Conservation (phyloP, 257 asterid genomes). For the Nemophila menziesii region DNA sequence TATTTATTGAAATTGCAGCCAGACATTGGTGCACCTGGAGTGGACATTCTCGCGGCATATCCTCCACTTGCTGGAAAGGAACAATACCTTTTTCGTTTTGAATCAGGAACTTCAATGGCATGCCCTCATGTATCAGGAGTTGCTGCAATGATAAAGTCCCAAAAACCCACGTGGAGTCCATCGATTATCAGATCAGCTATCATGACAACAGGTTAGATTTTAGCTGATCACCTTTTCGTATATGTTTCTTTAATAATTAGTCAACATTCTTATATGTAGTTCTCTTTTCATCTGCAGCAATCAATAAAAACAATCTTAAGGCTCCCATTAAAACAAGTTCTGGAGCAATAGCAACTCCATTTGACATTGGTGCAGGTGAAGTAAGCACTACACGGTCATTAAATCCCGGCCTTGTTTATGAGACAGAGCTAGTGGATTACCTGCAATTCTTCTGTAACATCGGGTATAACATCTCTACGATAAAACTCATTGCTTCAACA, state of each 20-base stretch:
- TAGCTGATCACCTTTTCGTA: background rate
- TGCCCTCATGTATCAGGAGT: conserved; percentile 55
- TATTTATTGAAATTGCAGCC: too few species aligned
- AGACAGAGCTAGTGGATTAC: conserved; percentile 50
- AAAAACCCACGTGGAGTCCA: conserved; percentile 52
- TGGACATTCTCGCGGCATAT: conserved; percentile 75
- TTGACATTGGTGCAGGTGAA: conserved; percentile 75
- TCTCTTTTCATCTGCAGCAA: conserved; percentile 30
- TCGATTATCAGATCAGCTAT: conserved; percentile 53
- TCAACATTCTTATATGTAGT: background rate
- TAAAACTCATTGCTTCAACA: conserved; percentile 36
- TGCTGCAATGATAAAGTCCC: conserved; percentile 43
- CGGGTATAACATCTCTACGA: conserved; percentile 36
- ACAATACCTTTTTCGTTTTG: conserved; percentile 29
- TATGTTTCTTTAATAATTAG: too few species aligned
- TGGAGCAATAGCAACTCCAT: conserved; percentile 54
- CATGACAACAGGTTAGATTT: conserved; percentile 52
- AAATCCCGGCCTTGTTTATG: conserved; percentile 75
- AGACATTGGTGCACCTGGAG: conserved; percentile 76
- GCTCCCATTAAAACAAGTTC: conserved; percentile 31
- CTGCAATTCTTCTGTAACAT: conserved; percentile 51
- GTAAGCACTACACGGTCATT: conserved; percentile 40
- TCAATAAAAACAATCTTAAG: conserved; percentile 43
- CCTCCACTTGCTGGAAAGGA: conserved; percentile 30
- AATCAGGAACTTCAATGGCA: conserved; percentile 62